Base-by-base conservation (phyloP, 257 asterid species). In the Cordia subcordata region DNA sequence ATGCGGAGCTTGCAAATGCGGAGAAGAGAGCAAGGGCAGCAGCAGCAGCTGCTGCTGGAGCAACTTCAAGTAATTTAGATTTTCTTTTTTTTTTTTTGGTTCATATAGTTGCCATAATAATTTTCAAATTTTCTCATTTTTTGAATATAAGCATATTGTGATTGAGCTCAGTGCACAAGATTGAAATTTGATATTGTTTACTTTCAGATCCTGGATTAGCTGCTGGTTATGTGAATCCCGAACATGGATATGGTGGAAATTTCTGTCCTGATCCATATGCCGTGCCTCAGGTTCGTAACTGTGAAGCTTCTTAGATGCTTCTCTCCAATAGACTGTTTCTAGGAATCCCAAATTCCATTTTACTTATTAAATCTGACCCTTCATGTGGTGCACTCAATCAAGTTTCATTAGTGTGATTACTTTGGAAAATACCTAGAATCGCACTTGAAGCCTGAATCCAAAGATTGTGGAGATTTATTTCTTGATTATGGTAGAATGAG, bases 1-100 rank as follows among this genome's bases (percentile, higher is more conserved):
- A 68, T 5, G 71, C 81, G 40, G 84, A 86, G 64, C 94, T 88
- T 73, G 86, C 79, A 57, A 61, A 77, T 73, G 89, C 92, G 18
- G 88, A 83, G 73, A 73, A 74, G 72, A 77, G 79, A 64, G 92
- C 81, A 17, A 72, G 63, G 79, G 81, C 77, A 0, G 79, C 72
- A 13, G 71, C 77, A 78, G 81, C 77, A 0, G 79, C 72, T n/a
- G 71, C 77, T 16, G 62, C 73, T 27, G 56, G 72, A 66, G 72
- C 73, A 47, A 67, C 76, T 71, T 72, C 76, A 67, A 82, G 96
- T 81, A 72, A 64, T 39, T 64, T 54, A 22, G 37, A 42, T 19
- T 14, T 21, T 49, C 16, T 32, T 21, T 52, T 61, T 49, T 53
- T 35, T 23, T 16, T 23, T 49, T 57, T 39, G 35, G 45, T 18